phyloP scores from a whole-genome alignment of 371 early-diverging fungal genomes.

The Saksenaea vasiformis region DNA sequence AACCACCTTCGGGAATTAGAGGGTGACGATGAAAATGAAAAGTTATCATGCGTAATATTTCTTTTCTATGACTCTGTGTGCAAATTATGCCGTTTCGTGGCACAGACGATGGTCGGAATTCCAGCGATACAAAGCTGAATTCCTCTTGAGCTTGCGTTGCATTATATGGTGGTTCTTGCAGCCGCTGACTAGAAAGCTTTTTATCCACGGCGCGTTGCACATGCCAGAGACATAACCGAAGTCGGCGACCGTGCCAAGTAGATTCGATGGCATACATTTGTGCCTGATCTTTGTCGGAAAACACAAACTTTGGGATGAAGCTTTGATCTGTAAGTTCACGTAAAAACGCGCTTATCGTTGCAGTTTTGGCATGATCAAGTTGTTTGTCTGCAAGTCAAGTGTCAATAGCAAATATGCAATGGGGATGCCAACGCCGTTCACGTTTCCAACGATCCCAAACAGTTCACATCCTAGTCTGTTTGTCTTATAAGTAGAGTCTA shows the following conservation, averaged over 20 bases:
- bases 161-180: background rate
- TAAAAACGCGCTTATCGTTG: background rate
- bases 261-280: slow-evolving; percentile 4
- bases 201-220: background rate
- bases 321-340: background rate
- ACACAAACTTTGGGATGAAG: background rate
- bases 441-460: background rate
- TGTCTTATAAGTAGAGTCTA: slow-evolving; percentile 8
- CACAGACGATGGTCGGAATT: background rate
- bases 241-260: background rate
- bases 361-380: background rate
- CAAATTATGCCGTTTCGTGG: background rate
- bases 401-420: slow-evolving; percentile 3
- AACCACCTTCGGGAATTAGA: background rate
- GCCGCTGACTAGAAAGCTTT: background rate
- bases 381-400: background rate
- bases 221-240: slow-evolving; percentile 3
- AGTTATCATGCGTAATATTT: background rate
- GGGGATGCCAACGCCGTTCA: background rate
- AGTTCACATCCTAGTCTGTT: slow-evolving; percentile 1
- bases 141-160: background rate
- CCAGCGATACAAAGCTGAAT: background rate
- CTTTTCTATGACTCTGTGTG: background rate
- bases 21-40: background rate
- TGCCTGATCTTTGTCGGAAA: slow-evolving; percentile 3